Conservation (phyloP, 345 rosid species). For the Pugionium cornutum region DNA sequence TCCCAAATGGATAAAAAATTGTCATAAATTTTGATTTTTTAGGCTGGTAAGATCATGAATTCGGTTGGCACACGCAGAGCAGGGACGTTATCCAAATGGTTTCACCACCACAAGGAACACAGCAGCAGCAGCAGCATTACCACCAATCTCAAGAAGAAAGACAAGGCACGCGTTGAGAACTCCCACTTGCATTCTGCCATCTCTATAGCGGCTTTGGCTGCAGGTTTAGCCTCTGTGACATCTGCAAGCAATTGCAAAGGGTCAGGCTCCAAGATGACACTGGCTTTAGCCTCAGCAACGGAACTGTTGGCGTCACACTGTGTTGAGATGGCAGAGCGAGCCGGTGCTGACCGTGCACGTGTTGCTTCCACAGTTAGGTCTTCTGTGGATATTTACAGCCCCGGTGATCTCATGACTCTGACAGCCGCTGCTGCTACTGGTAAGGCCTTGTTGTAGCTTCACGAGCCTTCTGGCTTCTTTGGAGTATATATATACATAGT, state of each 20-base stretch:
- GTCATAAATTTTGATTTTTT: neutral
- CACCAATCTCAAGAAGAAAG: slow-evolving; percentile 62
- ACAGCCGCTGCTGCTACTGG: slow-evolving; percentile 98
- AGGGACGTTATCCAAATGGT: slow-evolving; percentile 82
- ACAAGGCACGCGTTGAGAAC: slow-evolving; percentile 68
- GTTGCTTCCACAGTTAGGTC: slow-evolving; percentile 71
- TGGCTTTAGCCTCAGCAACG: slow-evolving; percentile 80
- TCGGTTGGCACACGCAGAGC: slow-evolving; percentile 53
- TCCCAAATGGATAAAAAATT: too few relatives aligned
- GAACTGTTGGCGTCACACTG: slow-evolving; percentile 90
- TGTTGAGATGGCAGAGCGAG: slow-evolving; percentile 75
- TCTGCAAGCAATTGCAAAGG: slow-evolving; percentile 51
- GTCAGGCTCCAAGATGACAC: slow-evolving; percentile 47
- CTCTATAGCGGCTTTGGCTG: slow-evolving; percentile 88
- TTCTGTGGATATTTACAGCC: slow-evolving; percentile 71
- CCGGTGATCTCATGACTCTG: slow-evolving; percentile 86
- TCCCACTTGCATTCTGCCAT: slow-evolving; percentile 75
- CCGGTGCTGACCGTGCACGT: slow-evolving; percentile 75
- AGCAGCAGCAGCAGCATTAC: slow-evolving; percentile 31
- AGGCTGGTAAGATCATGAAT: slow-evolving; percentile 59
- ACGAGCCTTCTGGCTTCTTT: neutral
- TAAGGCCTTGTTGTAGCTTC: slow-evolving; percentile 25
- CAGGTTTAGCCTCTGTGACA: slow-evolving; percentile 87
- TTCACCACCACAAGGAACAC: slow-evolving; percentile 68
- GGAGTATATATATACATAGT: neutral